Base-by-base conservation (phyloP, 1,139 yeast genomes). In the Nadsonia commutata region DNA sequence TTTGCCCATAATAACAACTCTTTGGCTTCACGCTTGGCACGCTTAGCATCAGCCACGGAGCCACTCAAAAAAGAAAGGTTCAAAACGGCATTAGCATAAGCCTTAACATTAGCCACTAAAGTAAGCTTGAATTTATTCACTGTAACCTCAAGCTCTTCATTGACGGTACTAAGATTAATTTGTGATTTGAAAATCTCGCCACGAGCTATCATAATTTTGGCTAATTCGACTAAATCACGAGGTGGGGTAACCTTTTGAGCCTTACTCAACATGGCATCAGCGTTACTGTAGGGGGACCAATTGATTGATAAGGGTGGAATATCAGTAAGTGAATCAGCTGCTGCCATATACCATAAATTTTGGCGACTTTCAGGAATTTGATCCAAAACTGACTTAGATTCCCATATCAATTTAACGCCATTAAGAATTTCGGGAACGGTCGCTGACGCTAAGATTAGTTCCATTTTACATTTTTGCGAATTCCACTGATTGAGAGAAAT, bases 71-170 rank as follows among this genome's bases (percentile, higher is more conserved):
- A 21, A 6, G 23, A 21, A 6, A 21, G 95, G 20, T 85, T 86
- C 41, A 84, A 65, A 0, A 82, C 82, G n/a, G 81, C 74, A 52
- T 81, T 80, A 17, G 94, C 88, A 19, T 86, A 67, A 54, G 81
- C 83, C 58, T 82, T 83, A 13, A 88, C 83, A 21, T 21, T 21
- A 21, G 23, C 23, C 23, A 21, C 23, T 9, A 21, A 9, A 21
- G 9, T 9, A 6, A 9, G 8, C 23, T 21, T 21, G 9, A 21
- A 21, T 9, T 9, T 6, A 6, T 6, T 9, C 23, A 21, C 23
- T 9, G 9, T 6, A 21, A 9, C 23, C 23, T 21, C 23, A 6
- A 21, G 9, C 9, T 21, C 23, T 6, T 6, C 23, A 9, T 9
- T 21, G 9, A 21, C 8, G 23, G 8, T 21, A 21, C 23, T 9